Evolutionary conservation across 176 grass and related monocot genomes (phyloP), one percentile per base, ranked within the genome.

Genomic region (Alloteropsis semialata): DNA sequence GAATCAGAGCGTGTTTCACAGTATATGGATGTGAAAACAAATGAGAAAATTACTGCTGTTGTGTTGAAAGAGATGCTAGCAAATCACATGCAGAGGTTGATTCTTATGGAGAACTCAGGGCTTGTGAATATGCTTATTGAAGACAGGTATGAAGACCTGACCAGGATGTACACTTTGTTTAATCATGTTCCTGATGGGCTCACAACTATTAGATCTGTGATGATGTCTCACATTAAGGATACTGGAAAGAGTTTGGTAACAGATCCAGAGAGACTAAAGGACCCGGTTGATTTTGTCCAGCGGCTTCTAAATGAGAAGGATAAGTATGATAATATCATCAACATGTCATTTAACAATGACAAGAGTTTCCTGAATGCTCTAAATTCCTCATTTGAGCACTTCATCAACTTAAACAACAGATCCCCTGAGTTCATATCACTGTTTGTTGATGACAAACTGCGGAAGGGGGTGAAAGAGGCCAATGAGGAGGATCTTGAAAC

Each of bases 391-490:
- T 96, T 96, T 66, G 93, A 96, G 62, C 77, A 90, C 74, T 92
- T 96, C 50, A 96, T 96, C 72, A 96, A 96, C 71, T 34, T 96
- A 82, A 96, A 96, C 65, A 96, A 92, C 71, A 84, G 93, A 72
- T 90, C 88, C 5, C 93, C 93, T 51, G 93, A 96, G 76, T 96
- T 96, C 66, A 92, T 96, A 74, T 96, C 93, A 25, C 84, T 90
- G 64, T 95, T 84, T 90, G 93, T 95, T 73, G 93, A 95, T 84
- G 93, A 95, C 51, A 90, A 92, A 84, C 83, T 96, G 69, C 87
- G 93, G 45, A 96, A 96, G 85, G 93, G 90, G 32, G 69, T 92
- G 43, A 96, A 92, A 78, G 90, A 87, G 27, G 90, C 83, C 22
- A 92, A 72, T 77, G 93, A 96, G 74, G 93, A 96, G 12, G 93